Conservation (phyloP, 371 early-diverging fungal genomes). For the Smittium culicis region DNA sequence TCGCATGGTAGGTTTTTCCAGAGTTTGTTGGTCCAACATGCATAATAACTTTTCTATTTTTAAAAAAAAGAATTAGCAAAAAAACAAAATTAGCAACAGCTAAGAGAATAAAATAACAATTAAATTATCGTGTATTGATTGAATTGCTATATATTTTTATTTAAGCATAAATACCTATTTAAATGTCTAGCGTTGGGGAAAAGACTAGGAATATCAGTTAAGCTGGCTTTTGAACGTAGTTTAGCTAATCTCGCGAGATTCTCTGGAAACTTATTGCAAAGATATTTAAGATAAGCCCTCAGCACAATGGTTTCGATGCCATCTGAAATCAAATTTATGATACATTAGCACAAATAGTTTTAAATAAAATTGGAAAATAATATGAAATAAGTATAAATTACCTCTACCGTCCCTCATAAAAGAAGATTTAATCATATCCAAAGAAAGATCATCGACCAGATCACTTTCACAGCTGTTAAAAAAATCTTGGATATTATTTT, state of each 20-base stretch:
- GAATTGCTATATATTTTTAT: too few species aligned
- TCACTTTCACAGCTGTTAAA: neutral
- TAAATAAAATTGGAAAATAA: too few species aligned
- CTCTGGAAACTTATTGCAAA: neutral
- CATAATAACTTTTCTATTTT: conserved; percentile 51
- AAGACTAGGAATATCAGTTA: neutral
- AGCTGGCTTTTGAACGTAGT: neutral
- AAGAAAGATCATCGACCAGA: neutral
- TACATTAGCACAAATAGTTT: too few species aligned
- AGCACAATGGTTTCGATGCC: neutral
- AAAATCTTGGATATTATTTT: neutral
- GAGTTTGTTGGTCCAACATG: conserved; percentile 97
- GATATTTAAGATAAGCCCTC: neutral
- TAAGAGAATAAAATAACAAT: too few species aligned
- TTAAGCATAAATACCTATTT: conserved; percentile 8
- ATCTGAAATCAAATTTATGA: too few species aligned
- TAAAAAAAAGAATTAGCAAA: neutral
- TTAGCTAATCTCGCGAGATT: neutral
- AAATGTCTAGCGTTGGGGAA: conserved; percentile 4
- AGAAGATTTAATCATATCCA: neutral
- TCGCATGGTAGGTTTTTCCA: conserved; percentile 86
- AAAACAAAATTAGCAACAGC: too few species aligned
- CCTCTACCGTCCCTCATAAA: neutral
- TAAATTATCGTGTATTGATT: too few species aligned
- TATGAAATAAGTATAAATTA: too few species aligned